Evolutionary conservation across 2,329 filamentous ascomycete species (phyloP).

Genomic region (Xylaria sp.): DNA sequence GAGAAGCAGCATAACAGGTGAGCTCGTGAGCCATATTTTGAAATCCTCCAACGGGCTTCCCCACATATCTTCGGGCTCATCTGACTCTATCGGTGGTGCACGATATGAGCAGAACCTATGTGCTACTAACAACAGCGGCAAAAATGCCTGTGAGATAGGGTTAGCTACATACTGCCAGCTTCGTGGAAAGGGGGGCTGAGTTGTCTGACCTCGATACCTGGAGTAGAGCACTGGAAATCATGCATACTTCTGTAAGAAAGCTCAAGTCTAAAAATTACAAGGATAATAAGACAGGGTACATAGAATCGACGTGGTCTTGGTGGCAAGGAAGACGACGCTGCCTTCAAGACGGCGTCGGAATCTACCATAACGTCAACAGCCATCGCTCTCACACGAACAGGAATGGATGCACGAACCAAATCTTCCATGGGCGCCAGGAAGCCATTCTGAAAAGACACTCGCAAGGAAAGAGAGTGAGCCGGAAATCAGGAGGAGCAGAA

Average conservation of each 20-base stretch:
- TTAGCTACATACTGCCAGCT: slow-evolving; percentile 10
- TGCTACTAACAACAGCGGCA: slow-evolving; percentile 57
- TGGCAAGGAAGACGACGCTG: slow-evolving; percentile 53
- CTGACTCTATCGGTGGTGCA: slow-evolving; percentile 50
- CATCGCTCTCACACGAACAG: slow-evolving; percentile 1
- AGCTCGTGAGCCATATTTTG: slow-evolving; percentile 58
- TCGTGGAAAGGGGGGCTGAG: not conserved
- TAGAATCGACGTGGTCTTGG: slow-evolving; percentile 61
- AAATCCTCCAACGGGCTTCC: slow-evolving; percentile 61
- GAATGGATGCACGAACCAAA: slow-evolving; percentile 51
- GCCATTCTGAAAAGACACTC: slow-evolving; percentile 58
- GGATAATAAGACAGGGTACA: slow-evolving; percentile 56
- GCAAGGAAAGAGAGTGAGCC: slow-evolving; percentile 55
- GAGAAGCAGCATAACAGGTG: slow-evolving; percentile 53
- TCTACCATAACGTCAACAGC: slow-evolving; percentile 37
- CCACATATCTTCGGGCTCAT: slow-evolving; percentile 60
- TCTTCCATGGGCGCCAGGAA: slow-evolving; percentile 60
- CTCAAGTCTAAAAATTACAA: slow-evolving; percentile 61
- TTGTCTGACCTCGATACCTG: slow-evolving; percentile 60
- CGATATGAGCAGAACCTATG: slow-evolving; percentile 58
- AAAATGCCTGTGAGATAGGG: slow-evolving; percentile 54
- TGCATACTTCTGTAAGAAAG: slow-evolving; percentile 58
- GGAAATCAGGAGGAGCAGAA: slow-evolving; percentile 60
- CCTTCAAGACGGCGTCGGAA: slow-evolving; percentile 51
- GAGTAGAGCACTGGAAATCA: slow-evolving; percentile 62